Evolutionary conservation across 768 basidiomycete species (phyloP), one percentile per base, ranked within the genome.

Genomic region (Boletus rex-veris): DNA sequence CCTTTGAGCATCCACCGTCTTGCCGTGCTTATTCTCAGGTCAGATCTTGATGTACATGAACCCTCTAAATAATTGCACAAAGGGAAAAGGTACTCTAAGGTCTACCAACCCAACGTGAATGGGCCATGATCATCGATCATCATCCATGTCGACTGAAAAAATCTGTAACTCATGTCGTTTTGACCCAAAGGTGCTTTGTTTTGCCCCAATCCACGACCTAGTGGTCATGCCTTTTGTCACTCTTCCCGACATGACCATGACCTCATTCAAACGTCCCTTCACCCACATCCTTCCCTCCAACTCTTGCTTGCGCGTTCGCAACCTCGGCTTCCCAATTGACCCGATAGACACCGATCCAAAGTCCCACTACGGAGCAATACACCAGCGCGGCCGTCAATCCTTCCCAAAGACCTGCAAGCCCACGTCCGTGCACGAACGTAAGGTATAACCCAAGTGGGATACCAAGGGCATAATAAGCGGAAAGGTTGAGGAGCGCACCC

Each of bases 401-500:
- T 38, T 87, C 76, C 94, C 93, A 97, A 14, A 97, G 78, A 0
- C 94, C 94, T 21, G 75, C 73, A 11, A 97, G 74, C 0, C 75
- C 82, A 67, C 81, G 75, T 35, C 74, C 67, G 10, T 64, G 66
- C 46, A 73, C 74, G 74, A 94, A 92, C 3, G 88, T 77, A 5
- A 95, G 82, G 71, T 80, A 89, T 46, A 93, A 71, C 14, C 90
- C 94, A 42, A 91, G 74, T 0, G 93, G 93, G 47, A 96, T 86
- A 30, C 90, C 90, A 56, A 94, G 71, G 53, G 85, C 69, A 61
- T 96, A 94, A 70, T 94, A 94, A 3, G 87, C 85, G 43, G 81
- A 81, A 63, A 56, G 46, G 42, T 57, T 58, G 41, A 93, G 75
- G 11, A 93, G 47, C 0, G 92, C 92, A 5, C 91, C 90, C 0